Evolutionary conservation across 176 grass and related monocot species (phyloP).

Genomic region (Aechmea fasciata): DNA sequence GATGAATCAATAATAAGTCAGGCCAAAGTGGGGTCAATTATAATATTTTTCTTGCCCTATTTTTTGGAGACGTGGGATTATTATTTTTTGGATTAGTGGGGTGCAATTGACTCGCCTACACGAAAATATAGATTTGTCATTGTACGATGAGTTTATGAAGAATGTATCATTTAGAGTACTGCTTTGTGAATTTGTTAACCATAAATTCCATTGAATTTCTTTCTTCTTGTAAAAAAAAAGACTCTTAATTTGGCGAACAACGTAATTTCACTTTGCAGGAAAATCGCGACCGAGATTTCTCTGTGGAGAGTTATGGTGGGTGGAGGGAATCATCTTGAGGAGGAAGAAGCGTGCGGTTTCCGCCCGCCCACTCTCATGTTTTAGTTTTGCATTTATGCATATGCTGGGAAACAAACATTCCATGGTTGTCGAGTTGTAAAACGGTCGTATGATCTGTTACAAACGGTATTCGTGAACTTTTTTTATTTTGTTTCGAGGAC

Average conservation of each 20-base stretch:
- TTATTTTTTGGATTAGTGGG: no score
- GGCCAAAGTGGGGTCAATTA: no score
- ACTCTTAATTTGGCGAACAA: background rate
- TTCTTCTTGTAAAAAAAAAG: background rate
- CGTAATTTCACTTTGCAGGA: conserved; percentile 31
- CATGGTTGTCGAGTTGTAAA: background rate
- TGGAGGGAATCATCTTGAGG: conserved; percentile 45
- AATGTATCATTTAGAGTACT: no score
- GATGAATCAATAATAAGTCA: no score
- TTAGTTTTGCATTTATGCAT: background rate
- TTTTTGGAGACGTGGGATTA: no score
- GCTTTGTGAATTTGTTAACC: background rate
- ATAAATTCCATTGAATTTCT: background rate
- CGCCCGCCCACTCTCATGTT: background rate
- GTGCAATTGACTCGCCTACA: no score
- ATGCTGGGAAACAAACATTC: background rate
- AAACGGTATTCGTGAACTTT: background rate
- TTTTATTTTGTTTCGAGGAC: background rate
- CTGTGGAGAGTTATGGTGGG: conserved; percentile 43
- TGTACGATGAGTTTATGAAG: no score
- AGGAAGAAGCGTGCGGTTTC: background rate
- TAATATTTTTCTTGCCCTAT: no score
- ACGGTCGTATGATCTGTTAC: background rate
- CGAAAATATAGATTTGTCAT: no score
- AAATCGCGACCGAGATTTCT: conserved; percentile 26